Base-by-base conservation (phyloP, 1,284 basidiomycete genomes). In the Puccinia triticina region DNA sequence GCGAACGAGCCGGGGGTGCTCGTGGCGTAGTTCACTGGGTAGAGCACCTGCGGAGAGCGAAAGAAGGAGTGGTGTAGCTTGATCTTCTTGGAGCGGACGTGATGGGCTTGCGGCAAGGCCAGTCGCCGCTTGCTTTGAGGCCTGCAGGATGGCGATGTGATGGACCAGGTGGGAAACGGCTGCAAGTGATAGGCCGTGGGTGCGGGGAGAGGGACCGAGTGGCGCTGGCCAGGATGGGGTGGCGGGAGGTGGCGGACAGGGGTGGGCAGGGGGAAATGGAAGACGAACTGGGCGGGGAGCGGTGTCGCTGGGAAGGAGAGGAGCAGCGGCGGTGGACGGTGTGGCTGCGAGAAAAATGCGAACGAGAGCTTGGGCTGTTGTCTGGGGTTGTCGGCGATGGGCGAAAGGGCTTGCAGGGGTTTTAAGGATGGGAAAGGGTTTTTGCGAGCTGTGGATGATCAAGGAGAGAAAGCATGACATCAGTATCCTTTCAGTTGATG, bases 191-290 rank as follows among this genome's bases (percentile, higher is more conserved):
- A 69, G 40, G 34, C 2, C 11, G 16, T 5, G 40, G 66, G 46
- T 43, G 55, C n/a, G 18, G 34, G 55, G 16, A 29, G 26, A n/a
- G 57, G 46, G 23, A 50, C 8, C 1, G 16, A 16, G 8, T 53
- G 26, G 55, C 32, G 75, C 5, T 55, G 55, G 29, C 75, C 57
- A 37, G 76, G 76, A 69, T 66, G 64, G 53, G 76, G 76, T 23
- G 76, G 76, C 23, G 76, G 76, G 21, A 48, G 76, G 43, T 66
- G 76, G 23, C 61, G 64, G 48, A 40, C 26, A 26, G 76, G 76
- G 40, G 61, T 29, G 26, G 76, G 46, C 5, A 26, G 26, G n/a
- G 76, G 46, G 32, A 78, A 69, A 32, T 67, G 76, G 29, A 78
- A 69, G 16, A 53, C 29, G 10, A 69, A 48, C 40, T n/a, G 8